Base-by-base conservation (phyloP, 106 monocot species). In the Platanthera zijinensis region DNA sequence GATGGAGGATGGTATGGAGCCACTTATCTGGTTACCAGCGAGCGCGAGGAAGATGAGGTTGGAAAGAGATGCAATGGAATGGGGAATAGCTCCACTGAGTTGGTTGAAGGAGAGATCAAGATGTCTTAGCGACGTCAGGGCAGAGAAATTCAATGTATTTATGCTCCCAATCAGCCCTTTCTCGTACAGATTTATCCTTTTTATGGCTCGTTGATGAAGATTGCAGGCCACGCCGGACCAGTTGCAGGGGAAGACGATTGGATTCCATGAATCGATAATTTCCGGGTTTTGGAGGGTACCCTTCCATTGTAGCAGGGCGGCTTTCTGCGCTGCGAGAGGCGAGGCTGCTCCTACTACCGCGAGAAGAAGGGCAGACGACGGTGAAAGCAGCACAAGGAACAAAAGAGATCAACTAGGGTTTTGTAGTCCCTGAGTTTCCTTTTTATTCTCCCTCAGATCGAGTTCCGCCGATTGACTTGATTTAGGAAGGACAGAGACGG, bases 221-320 rank as follows among this genome's bases (percentile, higher is more conserved):
- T 78, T 78, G 78, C 78, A 78, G 19, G 67, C 22, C 52, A 78
- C 69, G 64, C 78, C 78, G 13, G 69, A 69, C 78, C 78, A 69
- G 69, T 78, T 78, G 78, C 78, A 78, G 1, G 69, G 67, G 12
- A 1, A 39, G 17, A 17, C 52, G 10, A 5, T 10, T 52, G 78
- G 4, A 7, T 49, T 69, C 78, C 78, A 78, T 1, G 78, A 52
- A 30, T 13, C 2, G 7, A 78, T 50, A 14, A 15, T 6, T 1
- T 32, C 68, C 14, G 28, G 51, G 11, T 18, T 52, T 45, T 39
- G 47, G 69, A 78, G 78, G 21, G 78, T 49, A 17, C 68, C 49
- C 32, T 52, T 78, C 78, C 77, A 78, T 12, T 70, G 64, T 3
- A 78, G 69, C 32, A 78, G 78, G 28, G 78, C 63, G 6, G 32